Conservation (phyloP, 352 stramenopile genomes). For the Pythium utonaiense region DNA sequence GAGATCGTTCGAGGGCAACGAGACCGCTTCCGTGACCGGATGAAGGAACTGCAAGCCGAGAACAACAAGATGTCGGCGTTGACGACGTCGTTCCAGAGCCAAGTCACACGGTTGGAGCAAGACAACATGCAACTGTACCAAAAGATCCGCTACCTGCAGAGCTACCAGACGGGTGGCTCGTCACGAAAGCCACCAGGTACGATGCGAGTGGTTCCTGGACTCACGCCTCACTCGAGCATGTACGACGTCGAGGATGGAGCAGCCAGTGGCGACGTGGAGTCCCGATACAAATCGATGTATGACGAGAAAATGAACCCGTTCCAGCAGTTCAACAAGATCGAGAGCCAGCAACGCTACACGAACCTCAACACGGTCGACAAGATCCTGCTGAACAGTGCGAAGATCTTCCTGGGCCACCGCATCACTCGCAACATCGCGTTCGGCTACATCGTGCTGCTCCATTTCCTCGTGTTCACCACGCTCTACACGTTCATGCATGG, state of each 20-base stretch:
- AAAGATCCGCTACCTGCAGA: constrained; percentile 87
- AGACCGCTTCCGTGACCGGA: constrained; percentile 76
- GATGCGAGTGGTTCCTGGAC: constrained; percentile 22
- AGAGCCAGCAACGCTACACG: constrained; percentile 85
- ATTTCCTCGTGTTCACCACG: constrained; percentile 82
- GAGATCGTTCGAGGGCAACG: constrained; percentile 80
- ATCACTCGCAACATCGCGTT: constrained; percentile 83
- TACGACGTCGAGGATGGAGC: constrained; percentile 23
- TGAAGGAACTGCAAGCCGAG: constrained; percentile 76
- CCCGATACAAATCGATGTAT: constrained; percentile 85
- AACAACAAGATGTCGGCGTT: constrained; percentile 72
- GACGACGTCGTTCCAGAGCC: constrained; percentile 56
- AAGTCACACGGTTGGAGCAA: constrained; percentile 68
- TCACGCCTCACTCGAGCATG: constrained; percentile 14
- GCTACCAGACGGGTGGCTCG: constrained; percentile 39
- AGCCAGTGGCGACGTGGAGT: constrained; percentile 43
- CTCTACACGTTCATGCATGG: constrained; percentile 88
- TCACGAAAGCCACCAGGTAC: neutral
- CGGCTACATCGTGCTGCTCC: constrained; percentile 80
- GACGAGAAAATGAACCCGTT: constrained; percentile 92
- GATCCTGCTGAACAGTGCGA: constrained; percentile 85
- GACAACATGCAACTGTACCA: constrained; percentile 92
- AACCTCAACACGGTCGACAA: constrained; percentile 91
- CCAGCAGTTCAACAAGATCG: constrained; percentile 89
- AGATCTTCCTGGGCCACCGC: constrained; percentile 76